Conservation (phyloP, 2,329 filamentous ascomycete species). For the Tothia fuscella region DNA sequence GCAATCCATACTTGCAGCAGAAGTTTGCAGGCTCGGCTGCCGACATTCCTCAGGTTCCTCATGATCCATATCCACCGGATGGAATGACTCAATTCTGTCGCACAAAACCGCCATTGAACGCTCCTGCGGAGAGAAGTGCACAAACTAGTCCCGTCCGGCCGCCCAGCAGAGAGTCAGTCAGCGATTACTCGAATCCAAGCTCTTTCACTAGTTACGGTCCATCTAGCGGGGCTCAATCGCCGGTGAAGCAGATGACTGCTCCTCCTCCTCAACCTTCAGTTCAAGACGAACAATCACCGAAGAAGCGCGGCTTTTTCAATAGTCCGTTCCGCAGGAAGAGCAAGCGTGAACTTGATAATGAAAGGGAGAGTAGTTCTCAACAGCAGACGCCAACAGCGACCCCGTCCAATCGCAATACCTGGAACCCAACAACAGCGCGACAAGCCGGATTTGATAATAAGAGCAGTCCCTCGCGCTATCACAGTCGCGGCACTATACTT, state of each 20-base stretch:
- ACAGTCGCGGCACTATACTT: conserved; percentile 15
- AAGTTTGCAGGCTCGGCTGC: conserved; percentile 24
- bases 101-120: conserved; percentile 60
- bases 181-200: conserved; percentile 80
- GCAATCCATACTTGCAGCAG: conserved; percentile 11
- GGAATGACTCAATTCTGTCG: conserved; percentile 97
- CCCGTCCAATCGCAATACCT: conserved; percentile 44
- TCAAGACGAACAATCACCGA: conserved; percentile 55
- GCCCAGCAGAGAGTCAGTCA: conserved; percentile 76
- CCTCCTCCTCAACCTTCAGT: conserved; percentile 28
- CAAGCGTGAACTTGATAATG: conserved; percentile 52
- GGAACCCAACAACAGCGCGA: conserved; percentile 33
- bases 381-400: conserved; percentile 17
- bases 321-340: conserved; percentile 77
- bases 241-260: conserved; percentile 46
- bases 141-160: conserved; percentile 58
- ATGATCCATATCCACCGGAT: conserved; percentile 88
- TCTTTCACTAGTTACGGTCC: conserved; percentile 81
- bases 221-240: conserved; percentile 60
- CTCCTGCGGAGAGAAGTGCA: conserved; percentile 57
- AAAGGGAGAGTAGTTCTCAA: conserved; percentile 10
- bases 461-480: conserved; percentile 15
- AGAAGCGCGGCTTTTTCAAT: conserved; percentile 78
- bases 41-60: conserved; percentile 59
- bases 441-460: conserved; percentile 18